Percentiles rank a stretch among this genome's conserved stretches.
Conservation (phyloP, 1,284 basidiomycete species). For the Porogramme epimiltina region DNA sequence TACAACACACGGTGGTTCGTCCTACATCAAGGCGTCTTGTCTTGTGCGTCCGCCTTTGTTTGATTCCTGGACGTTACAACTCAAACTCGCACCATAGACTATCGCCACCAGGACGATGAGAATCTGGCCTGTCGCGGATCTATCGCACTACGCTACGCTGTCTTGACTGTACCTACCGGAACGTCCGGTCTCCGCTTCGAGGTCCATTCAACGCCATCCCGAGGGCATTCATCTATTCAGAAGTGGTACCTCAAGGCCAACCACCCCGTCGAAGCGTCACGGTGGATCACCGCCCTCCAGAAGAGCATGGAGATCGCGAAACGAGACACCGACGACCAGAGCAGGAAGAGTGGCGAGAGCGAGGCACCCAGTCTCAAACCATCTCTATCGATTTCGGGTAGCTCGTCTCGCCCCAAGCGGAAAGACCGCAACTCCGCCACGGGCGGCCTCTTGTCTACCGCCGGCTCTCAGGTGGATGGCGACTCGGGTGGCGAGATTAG, state of each 20-base stretch:
- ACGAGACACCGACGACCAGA: slow-evolving; percentile 27
- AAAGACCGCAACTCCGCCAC: background rate
- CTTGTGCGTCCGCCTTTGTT: slow-evolving; percentile 55
- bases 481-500: slow-evolving; percentile 17
- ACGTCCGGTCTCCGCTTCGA: slow-evolving; percentile 81
- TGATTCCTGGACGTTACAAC: slow-evolving; percentile 5
- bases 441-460: slow-evolving; percentile 4
- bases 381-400: slow-evolving; percentile 20
- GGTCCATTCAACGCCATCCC: slow-evolving; percentile 65
- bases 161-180: slow-evolving; percentile 52
- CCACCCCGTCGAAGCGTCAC: slow-evolving; percentile 84
- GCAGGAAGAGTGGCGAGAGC: slow-evolving; percentile 35
- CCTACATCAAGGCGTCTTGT: slow-evolving; percentile 82
- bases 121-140: slow-evolving; percentile 85
- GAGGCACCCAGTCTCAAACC: slow-evolving; percentile 30
- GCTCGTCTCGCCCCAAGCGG: slow-evolving; percentile 5
- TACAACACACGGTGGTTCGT: slow-evolving; percentile 97
- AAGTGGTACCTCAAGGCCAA: slow-evolving; percentile 93
- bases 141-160: slow-evolving; percentile 85
- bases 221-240: slow-evolving; percentile 51
- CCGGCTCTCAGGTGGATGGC: slow-evolving; percentile 17
- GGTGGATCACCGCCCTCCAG: slow-evolving; percentile 82
- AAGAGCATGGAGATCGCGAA: slow-evolving; percentile 73
- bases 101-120: slow-evolving; percentile 92
- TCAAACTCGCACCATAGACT: slow-evolving; percentile 56